Percentiles rank a stretch among this genome's conserved stretches.
Evolutionary conservation across 2,329 filamentous ascomycete species (phyloP).

Genomic region (Alternaria hordeiaustralica): DNA sequence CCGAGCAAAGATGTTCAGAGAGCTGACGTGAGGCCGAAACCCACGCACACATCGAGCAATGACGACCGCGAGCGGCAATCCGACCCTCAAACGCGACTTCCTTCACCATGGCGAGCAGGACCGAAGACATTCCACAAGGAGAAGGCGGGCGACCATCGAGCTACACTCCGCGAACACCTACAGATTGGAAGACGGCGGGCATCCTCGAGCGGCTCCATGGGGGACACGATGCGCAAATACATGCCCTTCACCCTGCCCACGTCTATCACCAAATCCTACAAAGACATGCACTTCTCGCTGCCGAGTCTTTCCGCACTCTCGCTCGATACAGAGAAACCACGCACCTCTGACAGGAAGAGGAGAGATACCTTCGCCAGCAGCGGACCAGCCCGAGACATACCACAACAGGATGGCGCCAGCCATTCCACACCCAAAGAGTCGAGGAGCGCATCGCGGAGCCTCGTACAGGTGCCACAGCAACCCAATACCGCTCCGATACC

Average conservation of each 20-base stretch:
- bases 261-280: slow-evolving; percentile 45
- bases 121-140: slow-evolving; percentile 44
- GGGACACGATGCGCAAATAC: slow-evolving; percentile 46
- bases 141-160: slow-evolving; percentile 44
- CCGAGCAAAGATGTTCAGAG: background rate
- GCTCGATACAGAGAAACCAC: slow-evolving; percentile 25
- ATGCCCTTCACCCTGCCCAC: slow-evolving; percentile 45
- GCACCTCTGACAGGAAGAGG: slow-evolving; percentile 17
- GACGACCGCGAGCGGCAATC: slow-evolving; percentile 11
- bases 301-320: slow-evolving; percentile 42
- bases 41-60: slow-evolving; percentile 4
- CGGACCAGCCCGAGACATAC: slow-evolving; percentile 10
- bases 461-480: slow-evolving; percentile 16
- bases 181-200: slow-evolving; percentile 46
- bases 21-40: background rate
- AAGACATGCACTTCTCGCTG: slow-evolving; percentile 46
- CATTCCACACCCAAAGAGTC: slow-evolving; percentile 15
- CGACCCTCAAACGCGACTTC: slow-evolving; percentile 38
- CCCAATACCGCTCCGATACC: slow-evolving; percentile 21
- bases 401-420: slow-evolving; percentile 31
- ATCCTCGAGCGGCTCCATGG: slow-evolving; percentile 47
- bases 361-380: slow-evolving; percentile 23
- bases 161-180: slow-evolving; percentile 49
- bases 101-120: slow-evolving; percentile 55
- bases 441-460: slow-evolving; percentile 7